phyloP scores from a whole-genome alignment of 192 early-diverging fungal species.

The Coemansia sp. region DNA sequence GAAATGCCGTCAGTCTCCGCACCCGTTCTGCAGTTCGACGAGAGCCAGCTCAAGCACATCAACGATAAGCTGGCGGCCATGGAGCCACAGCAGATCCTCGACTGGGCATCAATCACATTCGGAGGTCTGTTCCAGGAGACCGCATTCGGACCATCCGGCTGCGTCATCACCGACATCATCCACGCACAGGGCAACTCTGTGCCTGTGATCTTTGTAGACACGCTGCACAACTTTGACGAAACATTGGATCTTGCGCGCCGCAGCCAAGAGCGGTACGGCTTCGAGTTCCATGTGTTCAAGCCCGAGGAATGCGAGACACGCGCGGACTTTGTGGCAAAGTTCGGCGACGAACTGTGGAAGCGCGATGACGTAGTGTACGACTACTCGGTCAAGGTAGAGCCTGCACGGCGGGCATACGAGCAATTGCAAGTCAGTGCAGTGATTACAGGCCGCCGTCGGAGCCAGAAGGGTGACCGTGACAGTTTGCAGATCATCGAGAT shows the following conservation, averaged over 20 bases:
- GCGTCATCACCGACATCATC: constrained; percentile 86
- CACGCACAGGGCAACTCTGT: constrained; percentile 63
- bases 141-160: constrained; percentile 90
- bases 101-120: constrained; percentile 83
- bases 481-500: constrained; percentile 78
- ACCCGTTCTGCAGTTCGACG: constrained; percentile 47
- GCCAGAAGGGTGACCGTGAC: constrained; percentile 83
- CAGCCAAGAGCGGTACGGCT: constrained; percentile 67
- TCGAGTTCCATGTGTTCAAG: constrained; percentile 71
- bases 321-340: constrained; percentile 66
- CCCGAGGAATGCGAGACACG: constrained; percentile 63
- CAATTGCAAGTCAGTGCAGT: constrained; percentile 72
- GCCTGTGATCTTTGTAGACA: constrained; percentile 89
- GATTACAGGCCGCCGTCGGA: constrained; percentile 87
- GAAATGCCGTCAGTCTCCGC: constrained; percentile 41
- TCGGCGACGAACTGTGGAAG: constrained; percentile 86
- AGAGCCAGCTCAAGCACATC: constrained; percentile 63
- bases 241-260: constrained; percentile 77
- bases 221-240: constrained; percentile 92
- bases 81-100: constrained; percentile 75
- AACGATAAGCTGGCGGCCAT: constrained; percentile 72
- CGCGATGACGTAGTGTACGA: constrained; percentile 78
- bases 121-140: constrained; percentile 88
- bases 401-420: constrained; percentile 81
- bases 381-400: constrained; percentile 94